Evolutionary conservation across 2,329 filamentous ascomycete species (phyloP).

Genomic region (Ambrosiella xylebori): DNA sequence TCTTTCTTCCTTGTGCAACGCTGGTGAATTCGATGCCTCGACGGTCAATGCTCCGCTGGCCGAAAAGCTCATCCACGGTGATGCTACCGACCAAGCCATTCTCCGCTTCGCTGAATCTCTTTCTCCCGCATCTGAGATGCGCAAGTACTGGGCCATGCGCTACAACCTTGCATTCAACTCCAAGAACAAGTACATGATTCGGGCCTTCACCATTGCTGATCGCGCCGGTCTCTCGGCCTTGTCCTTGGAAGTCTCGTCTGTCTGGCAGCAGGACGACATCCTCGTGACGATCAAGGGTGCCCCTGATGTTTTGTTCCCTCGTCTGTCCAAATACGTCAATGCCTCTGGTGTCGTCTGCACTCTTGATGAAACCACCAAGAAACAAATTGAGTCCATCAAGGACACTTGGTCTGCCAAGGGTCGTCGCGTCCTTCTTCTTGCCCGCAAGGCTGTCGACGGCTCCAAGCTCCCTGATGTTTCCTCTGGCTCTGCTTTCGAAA

Average conservation of each 20-base stretch:
- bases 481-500: constrained; percentile 72
- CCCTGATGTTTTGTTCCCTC: constrained; percentile 89
- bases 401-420: constrained; percentile 81
- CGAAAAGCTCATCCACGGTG: constrained; percentile 68
- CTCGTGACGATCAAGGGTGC: constrained; percentile 71
- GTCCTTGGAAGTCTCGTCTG: constrained; percentile 96
- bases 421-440: constrained; percentile 85
- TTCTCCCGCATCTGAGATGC: constrained; percentile 53
- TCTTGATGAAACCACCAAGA: constrained; percentile 49
- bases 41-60: constrained; percentile 59
- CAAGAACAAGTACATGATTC: constrained; percentile 21
- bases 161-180: constrained; percentile 58
- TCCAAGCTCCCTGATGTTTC: constrained; percentile 50
- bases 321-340: constrained; percentile 64
- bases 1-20: constrained; percentile 69
- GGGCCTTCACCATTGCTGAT: constrained; percentile 61
- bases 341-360: constrained; percentile 59
- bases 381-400: constrained; percentile 61
- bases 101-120: constrained; percentile 86
- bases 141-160: constrained; percentile 38
- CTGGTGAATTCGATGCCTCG: constrained; percentile 44
- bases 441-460: constrained; percentile 60
- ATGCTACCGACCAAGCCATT: constrained; percentile 87
- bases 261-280: constrained; percentile 84
- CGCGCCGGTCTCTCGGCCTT: constrained; percentile 72